Percentiles rank a stretch among this genome's conserved stretches.
Conservation (phyloP, 2,329 filamentous ascomycete genomes). For the Pseudovirgaria hyperparasitica region DNA sequence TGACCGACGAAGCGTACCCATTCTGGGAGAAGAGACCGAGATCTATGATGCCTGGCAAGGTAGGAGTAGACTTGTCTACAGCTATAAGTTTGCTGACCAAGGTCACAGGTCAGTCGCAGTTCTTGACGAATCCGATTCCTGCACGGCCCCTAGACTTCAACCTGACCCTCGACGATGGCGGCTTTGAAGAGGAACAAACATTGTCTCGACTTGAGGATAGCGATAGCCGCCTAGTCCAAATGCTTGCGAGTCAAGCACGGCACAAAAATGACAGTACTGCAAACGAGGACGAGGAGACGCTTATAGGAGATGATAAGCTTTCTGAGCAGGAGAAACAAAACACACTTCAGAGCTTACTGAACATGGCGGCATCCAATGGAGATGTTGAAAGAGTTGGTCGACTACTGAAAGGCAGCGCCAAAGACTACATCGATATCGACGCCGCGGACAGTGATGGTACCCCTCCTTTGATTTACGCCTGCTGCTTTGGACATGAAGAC, state of each 20-base stretch:
- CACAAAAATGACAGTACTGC: conserved; percentile 53
- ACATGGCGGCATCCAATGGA: conserved; percentile 94
- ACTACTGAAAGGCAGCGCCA: conserved; percentile 62
- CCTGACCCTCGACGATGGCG: conserved; percentile 66
- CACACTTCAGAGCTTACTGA: conserved; percentile 73
- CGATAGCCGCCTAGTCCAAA: conserved; percentile 82
- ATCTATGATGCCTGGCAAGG: conserved; percentile 99
- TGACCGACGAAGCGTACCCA: conserved; percentile 62
- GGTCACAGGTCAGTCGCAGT: conserved; percentile 75
- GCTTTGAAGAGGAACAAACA: conserved; percentile 55
- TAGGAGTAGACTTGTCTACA: conserved; percentile 26
- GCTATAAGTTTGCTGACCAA: conserved; percentile 7
- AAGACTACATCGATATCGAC: conserved; percentile 70
- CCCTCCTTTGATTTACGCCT: conserved; percentile 91
- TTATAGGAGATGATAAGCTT: conserved; percentile 62
- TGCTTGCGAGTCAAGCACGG: conserved; percentile 88
- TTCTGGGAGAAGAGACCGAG: conserved; percentile 72
- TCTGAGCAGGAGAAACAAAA: conserved; percentile 66
- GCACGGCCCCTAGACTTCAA: conserved; percentile 79
- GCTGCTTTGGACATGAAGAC: conserved; percentile 90
- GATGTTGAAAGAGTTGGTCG: conserved; percentile 70
- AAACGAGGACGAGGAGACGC: conserved; percentile 61
- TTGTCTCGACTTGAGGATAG: conserved; percentile 53
- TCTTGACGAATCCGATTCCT: conserved; percentile 73
- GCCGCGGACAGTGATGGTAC: conserved; percentile 88